phyloP scores from a whole-genome alignment of 768 basidiomycete genomes.

The Rhodocollybia butyracea region DNA sequence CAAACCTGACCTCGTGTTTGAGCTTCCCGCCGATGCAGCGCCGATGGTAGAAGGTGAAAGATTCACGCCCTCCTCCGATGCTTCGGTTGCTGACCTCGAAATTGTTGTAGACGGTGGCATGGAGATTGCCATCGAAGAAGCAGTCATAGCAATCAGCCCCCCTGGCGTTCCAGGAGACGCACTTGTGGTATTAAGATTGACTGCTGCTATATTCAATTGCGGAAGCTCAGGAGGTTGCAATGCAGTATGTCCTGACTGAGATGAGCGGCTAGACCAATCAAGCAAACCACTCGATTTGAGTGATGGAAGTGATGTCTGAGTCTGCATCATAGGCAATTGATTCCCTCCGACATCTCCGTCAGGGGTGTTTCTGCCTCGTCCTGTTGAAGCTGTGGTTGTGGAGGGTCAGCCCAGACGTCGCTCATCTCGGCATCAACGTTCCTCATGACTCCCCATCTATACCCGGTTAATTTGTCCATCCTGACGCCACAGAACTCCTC shows the following conservation, averaged over 20 bases:
- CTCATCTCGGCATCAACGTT: not conserved
- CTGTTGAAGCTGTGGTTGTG: not conserved
- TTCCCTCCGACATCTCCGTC: not conserved
- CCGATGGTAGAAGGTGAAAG: not conserved
- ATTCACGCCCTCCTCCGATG: not conserved
- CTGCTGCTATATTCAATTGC: not conserved
- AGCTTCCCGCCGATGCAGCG: not conserved
- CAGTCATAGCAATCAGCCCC: not conserved
- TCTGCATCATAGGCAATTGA: constrained; percentile 3
- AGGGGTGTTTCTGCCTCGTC: too few relatives aligned
- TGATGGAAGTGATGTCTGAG: constrained; percentile 2
- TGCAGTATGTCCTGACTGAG: not conserved
- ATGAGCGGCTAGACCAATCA: constrained; percentile 4
- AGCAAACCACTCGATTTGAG: constrained; percentile 7
- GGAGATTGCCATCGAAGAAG: not conserved
- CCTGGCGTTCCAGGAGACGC: not conserved
- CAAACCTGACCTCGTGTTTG: constrained; percentile 1
- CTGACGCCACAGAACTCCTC: constrained; percentile 7
- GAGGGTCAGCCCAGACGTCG: too few relatives aligned
- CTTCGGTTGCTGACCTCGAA: not conserved
- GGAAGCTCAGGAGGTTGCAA: constrained; percentile 2
- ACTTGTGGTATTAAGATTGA: not conserved
- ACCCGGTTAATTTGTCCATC: constrained; percentile 3
- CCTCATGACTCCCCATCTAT: not conserved
- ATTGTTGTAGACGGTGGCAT: not conserved